Evolutionary conservation across 768 basidiomycete species (phyloP).

Genomic region (Phylloporus arenicola): DNA sequence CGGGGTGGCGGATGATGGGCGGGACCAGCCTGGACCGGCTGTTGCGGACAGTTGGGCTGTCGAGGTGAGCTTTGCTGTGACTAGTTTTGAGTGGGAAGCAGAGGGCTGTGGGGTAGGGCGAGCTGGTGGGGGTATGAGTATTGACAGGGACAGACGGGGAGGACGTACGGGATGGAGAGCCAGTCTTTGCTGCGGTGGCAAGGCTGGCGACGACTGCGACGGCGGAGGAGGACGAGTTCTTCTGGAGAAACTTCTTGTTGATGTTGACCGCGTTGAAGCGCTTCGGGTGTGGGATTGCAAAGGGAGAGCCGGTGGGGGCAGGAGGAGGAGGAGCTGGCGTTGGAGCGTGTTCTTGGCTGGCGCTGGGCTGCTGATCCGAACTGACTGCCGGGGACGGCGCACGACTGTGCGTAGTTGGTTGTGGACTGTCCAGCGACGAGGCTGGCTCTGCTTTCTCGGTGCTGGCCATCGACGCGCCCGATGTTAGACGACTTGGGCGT

Average conservation of each 20-base stretch:
- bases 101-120: slow-evolving; percentile 54
- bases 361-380: not conserved
- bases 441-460: slow-evolving; percentile 45
- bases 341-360: slow-evolving; percentile 12
- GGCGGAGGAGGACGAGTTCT: slow-evolving; percentile 60
- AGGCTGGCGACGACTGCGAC: slow-evolving; percentile 40
- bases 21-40: slow-evolving; percentile 69
- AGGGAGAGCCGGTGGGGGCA: slow-evolving; percentile 13
- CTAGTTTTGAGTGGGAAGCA: slow-evolving; percentile 68
- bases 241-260: slow-evolving; percentile 95
- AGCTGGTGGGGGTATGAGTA: slow-evolving; percentile 35
- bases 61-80: slow-evolving; percentile 83
- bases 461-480: slow-evolving; percentile 80
- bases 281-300: slow-evolving; percentile 57
- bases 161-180: slow-evolving; percentile 48
- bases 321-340: not conserved
- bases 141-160: not conserved
- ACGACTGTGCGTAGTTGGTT: slow-evolving; percentile 1
- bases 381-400: slow-evolving; percentile 15
- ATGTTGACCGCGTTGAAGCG: slow-evolving; percentile 87
- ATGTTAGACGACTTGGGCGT: slow-evolving; percentile 4
- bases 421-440: slow-evolving; percentile 18
- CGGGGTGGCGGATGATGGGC: slow-evolving; percentile 68
- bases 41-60: slow-evolving; percentile 51
- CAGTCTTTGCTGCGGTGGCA: slow-evolving; percentile 41